Evolutionary conservation across 345 rosid species (phyloP), one percentile per base, ranked within the genome.

Genomic region (Barbarea vulgaris): DNA sequence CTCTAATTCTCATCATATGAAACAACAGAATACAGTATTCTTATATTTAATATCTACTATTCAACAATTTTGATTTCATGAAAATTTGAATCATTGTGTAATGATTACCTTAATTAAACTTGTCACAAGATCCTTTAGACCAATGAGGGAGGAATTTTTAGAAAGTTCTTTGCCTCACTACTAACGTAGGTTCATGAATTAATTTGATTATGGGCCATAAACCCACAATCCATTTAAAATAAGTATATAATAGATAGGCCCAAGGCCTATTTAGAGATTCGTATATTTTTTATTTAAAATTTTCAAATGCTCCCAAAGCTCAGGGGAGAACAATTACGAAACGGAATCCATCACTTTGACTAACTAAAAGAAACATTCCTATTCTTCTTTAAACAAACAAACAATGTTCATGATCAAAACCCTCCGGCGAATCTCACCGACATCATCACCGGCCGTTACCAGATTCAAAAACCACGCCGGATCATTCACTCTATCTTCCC

Each of bases 361-460:
- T 47, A 4, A 17, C n/a, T n/a, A n/a, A n/a, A n/a, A n/a, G 0
- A 37, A 39, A 12, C 14, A 12, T 39, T 39, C 44, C n/a, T n/a
- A n/a, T n/a, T 39, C 12, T 39, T 14, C 17, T 7, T 44, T 8
- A 15, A 44, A 0, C 34, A 31, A 44, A 44, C 48, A 3, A 3
- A 61, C n/a, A 18, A 88, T 85, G 93, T 65, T 69, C 21, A 60
- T 84, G 75, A 81, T 82, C 71, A 77, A 72, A 60, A 79, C 66
- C 70, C 69, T 85, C 19, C 22, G 77, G 52, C 78, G 62, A 50
- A 64, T 77, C 82, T 37, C 83, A 5, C 55, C 63, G 44, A 2
- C 46, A 34, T 59, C 58, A 63, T 21, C 76, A 33, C 64, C 75
- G 59, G 22, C 65, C 36, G 30, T 65, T 6, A 61, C 10, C 37